Evolutionary conservation across 345 rosid genomes (phyloP).

Genomic region (Psidium guajava): DNA sequence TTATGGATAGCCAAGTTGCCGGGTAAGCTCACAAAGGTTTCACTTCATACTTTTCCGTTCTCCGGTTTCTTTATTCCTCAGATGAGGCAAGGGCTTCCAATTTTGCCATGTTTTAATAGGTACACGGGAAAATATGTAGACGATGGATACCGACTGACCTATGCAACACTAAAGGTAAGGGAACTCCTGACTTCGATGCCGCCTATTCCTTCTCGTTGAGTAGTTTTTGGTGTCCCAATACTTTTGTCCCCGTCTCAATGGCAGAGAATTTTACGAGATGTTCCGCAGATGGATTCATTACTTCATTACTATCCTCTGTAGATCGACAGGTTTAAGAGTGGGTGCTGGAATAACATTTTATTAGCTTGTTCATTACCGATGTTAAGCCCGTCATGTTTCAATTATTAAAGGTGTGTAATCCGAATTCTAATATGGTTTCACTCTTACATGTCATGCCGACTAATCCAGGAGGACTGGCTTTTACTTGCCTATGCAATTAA

Average conservation of each 20-base stretch:
- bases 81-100: not conserved
- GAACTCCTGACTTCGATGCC: not conserved
- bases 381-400: too few species aligned
- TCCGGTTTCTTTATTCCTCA: too few species aligned
- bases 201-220: not conserved
- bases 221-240: not conserved
- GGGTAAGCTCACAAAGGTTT: slow-evolving; percentile 12
- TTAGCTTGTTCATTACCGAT: too few species aligned
- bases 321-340: not conserved
- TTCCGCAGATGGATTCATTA: slow-evolving; percentile 20
- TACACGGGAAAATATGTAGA: slow-evolving; percentile 4
- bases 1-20: slow-evolving; percentile 15
- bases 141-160: slow-evolving; percentile 7
- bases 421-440: too few species aligned
- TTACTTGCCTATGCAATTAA: too few species aligned
- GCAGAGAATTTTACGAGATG: slow-evolving; percentile 15
- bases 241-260: not conserved
- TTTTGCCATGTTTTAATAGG: not conserved
- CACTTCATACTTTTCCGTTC: too few species aligned
- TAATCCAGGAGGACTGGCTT: too few species aligned
- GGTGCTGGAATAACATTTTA: too few species aligned
- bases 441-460: too few species aligned
- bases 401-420: too few species aligned
- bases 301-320: slow-evolving; percentile 7
- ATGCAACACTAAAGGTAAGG: slow-evolving; percentile 8